Conservation (phyloP, 768 basidiomycete genomes). For the Termitomyces heimii region DNA sequence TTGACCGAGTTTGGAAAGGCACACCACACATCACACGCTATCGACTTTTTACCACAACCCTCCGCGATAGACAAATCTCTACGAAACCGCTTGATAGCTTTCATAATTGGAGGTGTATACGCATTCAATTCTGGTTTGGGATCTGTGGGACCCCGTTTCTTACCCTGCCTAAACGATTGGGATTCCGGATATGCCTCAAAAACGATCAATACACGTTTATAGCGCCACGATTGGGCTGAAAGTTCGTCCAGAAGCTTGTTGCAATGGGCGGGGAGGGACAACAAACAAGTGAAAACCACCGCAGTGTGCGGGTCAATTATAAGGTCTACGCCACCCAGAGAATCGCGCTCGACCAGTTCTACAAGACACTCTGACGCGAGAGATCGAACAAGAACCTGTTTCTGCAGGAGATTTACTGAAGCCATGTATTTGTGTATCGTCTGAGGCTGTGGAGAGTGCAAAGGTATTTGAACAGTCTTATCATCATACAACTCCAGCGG, state of each 20-base stretch:
- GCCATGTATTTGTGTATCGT: slow-evolving; percentile 59
- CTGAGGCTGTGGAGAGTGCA: slow-evolving; percentile 22
- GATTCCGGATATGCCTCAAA: slow-evolving; percentile 63
- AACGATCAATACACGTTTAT: slow-evolving; percentile 45
- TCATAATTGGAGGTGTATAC: slow-evolving; percentile 63
- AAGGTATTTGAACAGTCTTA: slow-evolving; percentile 40
- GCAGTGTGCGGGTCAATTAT: slow-evolving; percentile 57
- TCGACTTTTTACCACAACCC: slow-evolving; percentile 46
- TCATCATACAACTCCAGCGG: slow-evolving; percentile 37
- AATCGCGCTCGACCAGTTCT: slow-evolving; percentile 59
- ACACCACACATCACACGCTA: slow-evolving; percentile 36
- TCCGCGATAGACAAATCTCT: slow-evolving; percentile 59
- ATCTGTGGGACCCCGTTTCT: not conserved
- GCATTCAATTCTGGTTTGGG: slow-evolving; percentile 29
- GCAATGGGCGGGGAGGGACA: slow-evolving; percentile 32
- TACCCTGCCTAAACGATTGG: slow-evolving; percentile 20
- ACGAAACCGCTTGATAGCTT: slow-evolving; percentile 62
- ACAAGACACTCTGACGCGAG: slow-evolving; percentile 44
- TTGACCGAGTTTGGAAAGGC: slow-evolving; percentile 59
- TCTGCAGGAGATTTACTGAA: slow-evolving; percentile 65
- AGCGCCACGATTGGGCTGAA: slow-evolving; percentile 58
- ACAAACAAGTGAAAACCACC: slow-evolving; percentile 33
- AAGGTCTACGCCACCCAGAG: slow-evolving; percentile 55
- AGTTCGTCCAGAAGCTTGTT: slow-evolving; percentile 39
- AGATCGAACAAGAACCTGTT: slow-evolving; percentile 49